A percentile compares a stretch with the other conserved stretches of the same genome.
phyloP scores from a whole-genome alignment of 305 asterid genomes.

The Solanum hybrid region DNA sequence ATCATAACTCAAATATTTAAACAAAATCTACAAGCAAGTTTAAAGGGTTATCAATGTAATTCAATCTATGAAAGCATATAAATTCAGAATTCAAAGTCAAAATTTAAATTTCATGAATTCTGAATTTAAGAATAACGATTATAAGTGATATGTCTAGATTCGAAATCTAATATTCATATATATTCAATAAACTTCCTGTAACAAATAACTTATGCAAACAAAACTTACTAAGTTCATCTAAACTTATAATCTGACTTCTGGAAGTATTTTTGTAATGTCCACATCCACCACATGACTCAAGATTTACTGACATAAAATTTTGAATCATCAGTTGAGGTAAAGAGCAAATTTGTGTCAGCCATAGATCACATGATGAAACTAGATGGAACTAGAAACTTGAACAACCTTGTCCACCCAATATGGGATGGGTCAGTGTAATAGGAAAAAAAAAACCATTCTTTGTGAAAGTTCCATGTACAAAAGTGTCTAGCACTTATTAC shows the following conservation, averaged over 20 bases:
- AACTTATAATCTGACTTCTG: neutral
- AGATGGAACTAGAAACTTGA: neutral
- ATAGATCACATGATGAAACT: neutral
- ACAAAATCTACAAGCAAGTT: neutral
- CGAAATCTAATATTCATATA: neutral
- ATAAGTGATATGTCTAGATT: neutral
- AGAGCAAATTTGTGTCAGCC: neutral
- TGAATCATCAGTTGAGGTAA: neutral
- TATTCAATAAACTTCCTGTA: neutral
- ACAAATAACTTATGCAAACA: neutral
- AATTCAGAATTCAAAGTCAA: too few relatives aligned
- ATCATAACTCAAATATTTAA: neutral
- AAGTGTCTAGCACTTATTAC: neutral
- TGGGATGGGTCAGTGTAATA: neutral
- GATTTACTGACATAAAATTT: neutral
- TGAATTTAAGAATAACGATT: neutral
- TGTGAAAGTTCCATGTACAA: neutral
- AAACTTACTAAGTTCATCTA: neutral
- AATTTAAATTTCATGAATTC: too few relatives aligned
- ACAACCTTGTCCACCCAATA: constrained; percentile 1
- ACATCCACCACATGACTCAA: neutral
- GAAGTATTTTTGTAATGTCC: neutral
- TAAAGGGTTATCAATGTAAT: neutral
- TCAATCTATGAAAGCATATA: neutral
- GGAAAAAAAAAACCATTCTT: neutral